phyloP scores from a whole-genome alignment of 202 grass and related monocot genomes.

The Zoysia matrella region DNA sequence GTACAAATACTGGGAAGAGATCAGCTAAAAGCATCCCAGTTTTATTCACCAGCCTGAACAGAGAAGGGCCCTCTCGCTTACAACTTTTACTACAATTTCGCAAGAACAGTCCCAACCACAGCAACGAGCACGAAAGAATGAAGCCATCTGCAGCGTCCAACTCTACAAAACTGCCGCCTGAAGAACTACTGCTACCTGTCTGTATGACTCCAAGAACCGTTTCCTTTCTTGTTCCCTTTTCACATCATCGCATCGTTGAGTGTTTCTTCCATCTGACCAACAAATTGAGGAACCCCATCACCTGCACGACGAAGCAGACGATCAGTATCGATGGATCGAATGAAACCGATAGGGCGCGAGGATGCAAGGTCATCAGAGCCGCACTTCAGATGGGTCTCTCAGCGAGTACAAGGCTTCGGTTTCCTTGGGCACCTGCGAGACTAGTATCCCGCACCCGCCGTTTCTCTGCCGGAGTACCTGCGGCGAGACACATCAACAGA shows the following conservation, averaged over 20 bases:
- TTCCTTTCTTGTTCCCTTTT: too few species aligned
- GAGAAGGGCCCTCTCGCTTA: slow-evolving; percentile 5
- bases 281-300: slow-evolving; percentile 62
- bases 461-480: slow-evolving; percentile 72
- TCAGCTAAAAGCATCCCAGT: not conserved
- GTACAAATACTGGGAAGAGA: not conserved
- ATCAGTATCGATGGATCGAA: slow-evolving; percentile 19
- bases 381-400: slow-evolving; percentile 90
- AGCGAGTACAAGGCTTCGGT: slow-evolving; percentile 86
- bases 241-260: not conserved
- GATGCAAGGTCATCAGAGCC: not conserved
- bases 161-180: slow-evolving; percentile 44
- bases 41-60: slow-evolving; percentile 30
- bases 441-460: slow-evolving; percentile 79
- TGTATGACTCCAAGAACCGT: too few species aligned
- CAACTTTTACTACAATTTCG: slow-evolving; percentile 7
- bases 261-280: slow-evolving; percentile 79
- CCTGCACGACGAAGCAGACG: not conserved
- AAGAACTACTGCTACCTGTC: not conserved
- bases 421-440: slow-evolving; percentile 77
- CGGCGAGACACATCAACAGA: not conserved
- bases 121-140: slow-evolving; percentile 33
- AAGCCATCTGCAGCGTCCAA: slow-evolving; percentile 42
- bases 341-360: slow-evolving; percentile 20
- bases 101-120: slow-evolving; percentile 11